Conservation (phyloP, 306 rosid genomes). For the Glycine tomentella region DNA sequence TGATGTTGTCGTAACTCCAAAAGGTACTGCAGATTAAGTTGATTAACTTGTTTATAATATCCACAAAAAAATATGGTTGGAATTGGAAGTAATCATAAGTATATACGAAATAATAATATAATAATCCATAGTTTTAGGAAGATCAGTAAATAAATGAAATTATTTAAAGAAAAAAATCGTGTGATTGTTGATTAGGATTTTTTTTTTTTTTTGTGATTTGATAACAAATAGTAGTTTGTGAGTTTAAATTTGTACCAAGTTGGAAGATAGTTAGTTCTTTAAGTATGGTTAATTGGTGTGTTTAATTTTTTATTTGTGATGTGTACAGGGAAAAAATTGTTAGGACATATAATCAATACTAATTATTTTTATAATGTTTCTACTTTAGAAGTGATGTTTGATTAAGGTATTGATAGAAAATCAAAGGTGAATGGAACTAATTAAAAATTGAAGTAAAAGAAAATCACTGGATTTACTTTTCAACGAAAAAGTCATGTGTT, state of each 20-base stretch:
- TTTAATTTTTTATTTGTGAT: too few species aligned
- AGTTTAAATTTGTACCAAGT: background rate
- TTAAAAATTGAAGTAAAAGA: too few species aligned
- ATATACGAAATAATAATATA: background rate
- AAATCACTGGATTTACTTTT: too few species aligned
- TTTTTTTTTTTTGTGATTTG: background rate
- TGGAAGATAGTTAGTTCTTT: background rate
- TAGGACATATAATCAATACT: too few species aligned
- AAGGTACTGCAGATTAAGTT: conserved; percentile 14
- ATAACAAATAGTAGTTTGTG: background rate
- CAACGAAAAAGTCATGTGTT: too few species aligned
- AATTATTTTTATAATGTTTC: too few species aligned
- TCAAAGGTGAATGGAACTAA: too few species aligned
- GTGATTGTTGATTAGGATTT: background rate
- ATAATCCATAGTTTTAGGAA: conserved; percentile 13
- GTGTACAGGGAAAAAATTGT: too few species aligned
- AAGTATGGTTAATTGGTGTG: background rate
- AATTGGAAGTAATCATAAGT: background rate
- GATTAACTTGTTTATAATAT: background rate
- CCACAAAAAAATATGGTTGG: conserved; percentile 18
- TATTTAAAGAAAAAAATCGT: background rate
- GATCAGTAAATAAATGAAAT: background rate
- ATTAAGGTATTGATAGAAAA: too few species aligned
- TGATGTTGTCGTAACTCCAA: conserved; percentile 28
- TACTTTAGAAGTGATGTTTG: too few species aligned